Evolutionary conservation across 495 filamentous ascomycete species (phyloP).

Genomic region (Tuber indicum): DNA sequence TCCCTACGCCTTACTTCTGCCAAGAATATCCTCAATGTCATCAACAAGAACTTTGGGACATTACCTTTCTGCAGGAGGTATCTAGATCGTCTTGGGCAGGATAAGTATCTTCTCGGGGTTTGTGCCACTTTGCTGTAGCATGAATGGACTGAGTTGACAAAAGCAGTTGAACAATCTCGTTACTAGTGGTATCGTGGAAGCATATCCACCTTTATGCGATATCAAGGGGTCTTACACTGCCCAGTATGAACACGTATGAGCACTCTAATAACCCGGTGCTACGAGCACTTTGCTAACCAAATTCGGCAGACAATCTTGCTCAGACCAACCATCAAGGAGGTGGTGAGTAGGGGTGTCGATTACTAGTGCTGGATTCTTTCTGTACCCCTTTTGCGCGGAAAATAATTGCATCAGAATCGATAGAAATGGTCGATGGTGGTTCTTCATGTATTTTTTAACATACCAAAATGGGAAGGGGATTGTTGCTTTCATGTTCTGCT

Average conservation of each 20-base stretch:
- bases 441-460: neutral
- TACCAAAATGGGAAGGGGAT: neutral
- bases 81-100: slow-evolving; percentile 75
- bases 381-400: neutral
- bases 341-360: slow-evolving; percentile 86
- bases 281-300: slow-evolving; percentile 34
- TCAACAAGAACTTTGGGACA: slow-evolving; percentile 89
- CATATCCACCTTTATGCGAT: slow-evolving; percentile 83
- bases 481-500: neutral
- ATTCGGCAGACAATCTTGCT: slow-evolving; percentile 70
- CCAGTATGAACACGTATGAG: slow-evolving; percentile 84
- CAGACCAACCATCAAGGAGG: slow-evolving; percentile 81
- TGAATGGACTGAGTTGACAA: slow-evolving; percentile 24
- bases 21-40: slow-evolving; percentile 73
- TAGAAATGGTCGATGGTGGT: neutral
- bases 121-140: slow-evolving; percentile 37
- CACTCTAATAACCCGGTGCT: neutral
- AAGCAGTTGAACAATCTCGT: slow-evolving; percentile 80
- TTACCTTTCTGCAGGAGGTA: slow-evolving; percentile 81
- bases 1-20: slow-evolving; percentile 66
- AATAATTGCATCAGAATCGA: neutral
- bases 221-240: slow-evolving; percentile 93
- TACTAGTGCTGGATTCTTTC: slow-evolving; percentile 50
- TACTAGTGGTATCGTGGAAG: slow-evolving; percentile 73
- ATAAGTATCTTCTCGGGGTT: slow-evolving; percentile 81